phyloP scores from a whole-genome alignment of 2,329 filamentous ascomycete genomes.

The Raffaelea deltoideospora region DNA sequence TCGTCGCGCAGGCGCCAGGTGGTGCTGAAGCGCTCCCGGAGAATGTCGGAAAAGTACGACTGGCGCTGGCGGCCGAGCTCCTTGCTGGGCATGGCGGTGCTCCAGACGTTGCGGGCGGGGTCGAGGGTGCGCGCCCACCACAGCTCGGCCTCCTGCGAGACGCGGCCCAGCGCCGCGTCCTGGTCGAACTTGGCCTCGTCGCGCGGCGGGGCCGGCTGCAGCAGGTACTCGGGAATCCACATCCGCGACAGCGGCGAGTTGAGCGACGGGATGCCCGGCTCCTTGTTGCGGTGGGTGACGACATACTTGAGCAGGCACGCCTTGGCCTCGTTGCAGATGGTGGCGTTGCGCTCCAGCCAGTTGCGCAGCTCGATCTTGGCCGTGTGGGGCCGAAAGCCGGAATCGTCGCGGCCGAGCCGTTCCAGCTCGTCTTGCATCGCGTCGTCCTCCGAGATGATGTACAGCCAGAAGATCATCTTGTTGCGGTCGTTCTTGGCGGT shows the following conservation, averaged over 20 bases:
- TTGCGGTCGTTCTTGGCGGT: constrained; percentile 53
- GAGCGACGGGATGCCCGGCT: constrained; percentile 32
- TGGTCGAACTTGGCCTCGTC: constrained; percentile 43
- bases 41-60: constrained; percentile 42
- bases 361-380: constrained; percentile 46
- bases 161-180: constrained; percentile 41
- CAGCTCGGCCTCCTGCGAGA: constrained; percentile 48
- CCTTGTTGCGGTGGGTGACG: constrained; percentile 30
- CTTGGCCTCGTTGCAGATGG: constrained; percentile 40
- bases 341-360: constrained; percentile 47
- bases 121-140: constrained; percentile 50
- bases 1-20: constrained; percentile 26
- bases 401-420: constrained; percentile 31
- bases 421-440: constrained; percentile 34
- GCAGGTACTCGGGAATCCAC: constrained; percentile 34
- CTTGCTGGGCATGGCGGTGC: constrained; percentile 42
- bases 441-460: constrained; percentile 47
- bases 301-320: constrained; percentile 40
- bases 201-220: constrained; percentile 31
- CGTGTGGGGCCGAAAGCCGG: constrained; percentile 37
- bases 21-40: constrained; percentile 39
- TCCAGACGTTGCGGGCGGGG: constrained; percentile 44
- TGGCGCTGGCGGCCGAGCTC: constrained; percentile 42
- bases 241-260: constrained; percentile 40
- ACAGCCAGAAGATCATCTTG: constrained; percentile 56